Percentiles rank a stretch among this genome's conserved stretches.
Evolutionary conservation across 495 filamentous ascomycete genomes (phyloP).

Genomic region (Tuber indicum): DNA sequence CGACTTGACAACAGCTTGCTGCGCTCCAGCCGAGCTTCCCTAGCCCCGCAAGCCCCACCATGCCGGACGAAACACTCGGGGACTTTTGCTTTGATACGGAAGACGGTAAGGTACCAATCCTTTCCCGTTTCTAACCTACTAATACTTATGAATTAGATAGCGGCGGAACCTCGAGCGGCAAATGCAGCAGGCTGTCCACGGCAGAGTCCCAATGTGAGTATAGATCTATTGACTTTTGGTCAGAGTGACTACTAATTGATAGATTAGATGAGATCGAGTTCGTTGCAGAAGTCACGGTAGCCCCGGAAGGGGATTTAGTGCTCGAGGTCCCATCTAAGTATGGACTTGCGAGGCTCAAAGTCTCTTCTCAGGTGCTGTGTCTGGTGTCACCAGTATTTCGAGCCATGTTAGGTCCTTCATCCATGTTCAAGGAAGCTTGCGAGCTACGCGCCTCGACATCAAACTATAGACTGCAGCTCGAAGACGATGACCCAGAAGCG

Average conservation of each 20-base stretch:
- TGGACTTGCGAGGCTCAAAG: constrained; percentile 19
- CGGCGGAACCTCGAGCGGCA: not conserved
- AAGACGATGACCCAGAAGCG: constrained; percentile 29
- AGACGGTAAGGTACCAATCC: not conserved
- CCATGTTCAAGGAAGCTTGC: constrained; percentile 31
- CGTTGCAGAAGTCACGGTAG: not conserved
- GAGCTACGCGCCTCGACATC: constrained; percentile 20
- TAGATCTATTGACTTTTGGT: not conserved
- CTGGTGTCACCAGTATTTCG: constrained; percentile 32
- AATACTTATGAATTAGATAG: not conserved
- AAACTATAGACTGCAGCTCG: constrained; percentile 14
- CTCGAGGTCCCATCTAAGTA: constrained; percentile 19
- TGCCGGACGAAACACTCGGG: not conserved
- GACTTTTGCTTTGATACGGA: not conserved
- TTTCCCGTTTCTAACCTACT: not conserved
- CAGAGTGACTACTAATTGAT: not conserved
- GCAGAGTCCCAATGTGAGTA: not conserved
- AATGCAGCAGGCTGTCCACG: not conserved
- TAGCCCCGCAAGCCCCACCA: not conserved
- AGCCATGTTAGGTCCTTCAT: constrained; percentile 30
- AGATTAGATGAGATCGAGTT: not conserved
- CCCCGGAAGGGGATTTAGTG: constrained; percentile 22
- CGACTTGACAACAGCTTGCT: not conserved
- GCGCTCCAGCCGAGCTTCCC: not conserved
- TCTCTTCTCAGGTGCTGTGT: constrained; percentile 34